Percentiles rank a stretch among this genome's conserved stretches.
These are phyloP conservation scores for Castanea crenata DNA, from an alignment of 306 rosid species.

Conservation along the genomic window DNA sequence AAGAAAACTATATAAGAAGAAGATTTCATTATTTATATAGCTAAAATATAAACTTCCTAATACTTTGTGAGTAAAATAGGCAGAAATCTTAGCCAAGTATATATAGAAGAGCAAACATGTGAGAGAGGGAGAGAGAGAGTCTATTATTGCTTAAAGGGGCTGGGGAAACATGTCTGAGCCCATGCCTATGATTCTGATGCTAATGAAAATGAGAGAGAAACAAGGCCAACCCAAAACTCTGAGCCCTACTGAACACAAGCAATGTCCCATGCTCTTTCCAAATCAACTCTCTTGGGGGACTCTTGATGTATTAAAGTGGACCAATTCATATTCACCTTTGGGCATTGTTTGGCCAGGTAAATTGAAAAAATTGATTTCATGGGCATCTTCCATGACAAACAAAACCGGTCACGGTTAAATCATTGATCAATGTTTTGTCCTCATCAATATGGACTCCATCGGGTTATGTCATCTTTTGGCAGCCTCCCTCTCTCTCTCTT, in stretches of 20 bases:
- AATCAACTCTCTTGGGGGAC: not conserved
- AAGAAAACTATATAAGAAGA: conserved; percentile 39
- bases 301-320: not conserved
- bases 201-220: conserved; percentile 28
- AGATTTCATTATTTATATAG: conserved; percentile 46
- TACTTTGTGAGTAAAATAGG: conserved; percentile 25
- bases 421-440: conserved; percentile 60
- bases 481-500: conserved; percentile 35
- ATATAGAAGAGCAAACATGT: conserved; percentile 40
- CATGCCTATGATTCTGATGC: conserved; percentile 61
- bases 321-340: conserved; percentile 17
- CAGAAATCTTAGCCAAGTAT: conserved; percentile 42
- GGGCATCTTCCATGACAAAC: conserved; percentile 57
- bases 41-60: conserved; percentile 27
- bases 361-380: conserved; percentile 35
- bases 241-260: conserved; percentile 14
- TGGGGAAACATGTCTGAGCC: conserved; percentile 59
- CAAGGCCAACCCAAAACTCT: not conserved
- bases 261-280: conserved; percentile 1
- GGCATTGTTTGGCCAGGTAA: conserved; percentile 30
- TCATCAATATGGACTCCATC: conserved; percentile 39
- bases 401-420: conserved; percentile 48
- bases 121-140: conserved; percentile 15
- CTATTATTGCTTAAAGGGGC: conserved; percentile 66
- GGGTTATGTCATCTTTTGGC: conserved; percentile 34